A percentile compares a stretch with the other conserved stretches of the same genome.
Evolutionary conservation across 2,329 filamentous ascomycete species (phyloP).

Genomic region (Exophiala lecanii-corni): DNA sequence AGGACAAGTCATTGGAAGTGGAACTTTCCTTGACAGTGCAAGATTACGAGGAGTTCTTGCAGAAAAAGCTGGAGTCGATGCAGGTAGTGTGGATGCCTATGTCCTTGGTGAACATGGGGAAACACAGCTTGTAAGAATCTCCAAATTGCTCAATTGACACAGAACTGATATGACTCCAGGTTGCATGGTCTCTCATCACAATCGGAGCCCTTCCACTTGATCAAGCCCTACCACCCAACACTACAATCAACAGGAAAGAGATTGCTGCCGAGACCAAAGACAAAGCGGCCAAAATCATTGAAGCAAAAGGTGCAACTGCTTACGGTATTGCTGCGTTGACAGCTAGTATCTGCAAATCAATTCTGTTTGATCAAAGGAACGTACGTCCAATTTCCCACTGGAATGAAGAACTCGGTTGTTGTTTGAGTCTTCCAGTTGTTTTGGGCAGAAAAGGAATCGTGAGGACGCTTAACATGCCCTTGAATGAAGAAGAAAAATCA

Average conservation of each 20-base stretch:
- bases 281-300: slow-evolving; percentile 46
- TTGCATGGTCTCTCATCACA: slow-evolving; percentile 44
- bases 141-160: too few species aligned
- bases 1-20: slow-evolving; percentile 49
- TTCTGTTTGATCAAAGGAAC: slow-evolving; percentile 45
- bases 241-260: slow-evolving; percentile 29
- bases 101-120: slow-evolving; percentile 49
- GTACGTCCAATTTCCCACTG: slow-evolving; percentile 48
- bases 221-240: slow-evolving; percentile 30
- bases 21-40: slow-evolving; percentile 51
- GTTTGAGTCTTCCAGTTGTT: slow-evolving; percentile 47
- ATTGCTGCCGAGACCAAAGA: slow-evolving; percentile 44
- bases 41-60: slow-evolving; percentile 33
- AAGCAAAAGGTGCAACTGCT: slow-evolving; percentile 47
- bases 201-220: slow-evolving; percentile 41
- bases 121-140: slow-evolving; percentile 38
- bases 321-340: slow-evolving; percentile 49
- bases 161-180: too few species aligned
- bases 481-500: slow-evolving; percentile 23
- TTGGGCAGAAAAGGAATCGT: slow-evolving; percentile 46
- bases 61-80: slow-evolving; percentile 27
- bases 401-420: slow-evolving; percentile 45
- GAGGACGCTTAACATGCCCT: slow-evolving; percentile 28
- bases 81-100: slow-evolving; percentile 37
- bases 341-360: slow-evolving; percentile 47